A percentile compares a stretch with the other conserved stretches of the same genome.
Conservation (phyloP, 148 eudicot genomes). For the Cornus kousa region DNA sequence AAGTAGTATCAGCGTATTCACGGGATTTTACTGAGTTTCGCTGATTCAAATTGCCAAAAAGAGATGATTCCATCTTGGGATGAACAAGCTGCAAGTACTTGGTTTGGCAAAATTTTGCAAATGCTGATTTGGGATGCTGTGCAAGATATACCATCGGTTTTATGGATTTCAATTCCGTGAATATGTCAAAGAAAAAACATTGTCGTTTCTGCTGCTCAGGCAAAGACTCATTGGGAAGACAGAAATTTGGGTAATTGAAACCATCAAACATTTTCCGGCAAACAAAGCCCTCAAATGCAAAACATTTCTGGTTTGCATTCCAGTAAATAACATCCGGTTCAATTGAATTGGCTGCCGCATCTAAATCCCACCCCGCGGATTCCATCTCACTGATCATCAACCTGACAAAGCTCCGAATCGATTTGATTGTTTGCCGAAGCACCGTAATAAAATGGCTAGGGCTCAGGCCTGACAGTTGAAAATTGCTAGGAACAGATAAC, state of each 20-base stretch:
- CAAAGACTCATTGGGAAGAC: conserved; percentile 24
- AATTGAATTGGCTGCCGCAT: too few species aligned
- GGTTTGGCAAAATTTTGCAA: conserved; percentile 58
- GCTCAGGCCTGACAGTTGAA: conserved; percentile 56
- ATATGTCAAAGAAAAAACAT: conserved; percentile 52
- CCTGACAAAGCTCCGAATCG: conserved; percentile 21
- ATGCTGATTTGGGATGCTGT: conserved; percentile 64
- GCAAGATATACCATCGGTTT: conserved; percentile 55
- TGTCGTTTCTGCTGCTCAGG: conserved; percentile 34
- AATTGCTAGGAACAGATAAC: conserved; percentile 46
- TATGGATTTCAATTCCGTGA: conserved; percentile 49
- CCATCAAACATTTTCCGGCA: too few species aligned
- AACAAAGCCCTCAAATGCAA: too few species aligned
- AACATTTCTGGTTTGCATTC: too few species aligned
- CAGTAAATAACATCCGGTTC: too few species aligned
- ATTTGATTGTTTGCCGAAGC: conserved; percentile 54
- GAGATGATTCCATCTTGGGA: conserved; percentile 68
- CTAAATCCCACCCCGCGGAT: too few species aligned
- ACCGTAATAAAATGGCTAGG: conserved; percentile 62
- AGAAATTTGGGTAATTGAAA: conserved; percentile 26
- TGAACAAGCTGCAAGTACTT: conserved; percentile 61
- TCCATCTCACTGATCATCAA: too few species aligned
- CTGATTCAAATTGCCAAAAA: conserved; percentile 52
- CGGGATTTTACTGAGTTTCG: conserved; percentile 50
- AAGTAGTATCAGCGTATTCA: conserved; percentile 44